phyloP scores from a whole-genome alignment of 2,329 filamentous ascomycete genomes.

The Colletotrichum sp. region DNA sequence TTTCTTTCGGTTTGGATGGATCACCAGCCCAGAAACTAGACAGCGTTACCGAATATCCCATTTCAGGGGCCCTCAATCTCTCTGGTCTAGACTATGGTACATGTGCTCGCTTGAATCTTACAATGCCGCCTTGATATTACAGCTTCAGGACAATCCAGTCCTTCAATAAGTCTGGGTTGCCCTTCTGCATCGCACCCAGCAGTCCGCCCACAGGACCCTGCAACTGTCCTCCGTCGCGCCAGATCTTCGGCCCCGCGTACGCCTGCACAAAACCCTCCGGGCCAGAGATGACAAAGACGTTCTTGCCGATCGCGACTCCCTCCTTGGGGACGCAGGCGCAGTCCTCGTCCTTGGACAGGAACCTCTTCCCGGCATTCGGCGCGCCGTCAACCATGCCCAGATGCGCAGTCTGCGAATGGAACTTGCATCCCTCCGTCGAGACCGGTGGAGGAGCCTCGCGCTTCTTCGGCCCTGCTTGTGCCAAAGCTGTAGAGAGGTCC shows the following conservation, averaged over 20 bases:
- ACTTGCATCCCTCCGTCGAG: conserved; percentile 30
- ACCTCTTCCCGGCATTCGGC: conserved; percentile 8
- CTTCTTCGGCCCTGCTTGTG: not conserved
- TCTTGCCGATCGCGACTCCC: conserved; percentile 48
- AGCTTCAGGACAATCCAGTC: conserved; percentile 61
- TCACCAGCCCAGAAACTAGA: conserved; percentile 15
- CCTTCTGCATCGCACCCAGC: conserved; percentile 63
- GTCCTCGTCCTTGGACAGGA: not conserved
- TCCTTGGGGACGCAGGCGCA: conserved; percentile 29
- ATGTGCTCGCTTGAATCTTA: not conserved
- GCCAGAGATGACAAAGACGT: conserved; percentile 83
- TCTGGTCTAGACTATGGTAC: not conserved
- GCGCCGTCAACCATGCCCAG: conserved; percentile 24
- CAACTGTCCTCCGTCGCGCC: conserved; percentile 72
- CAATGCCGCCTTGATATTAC: conserved; percentile 28
- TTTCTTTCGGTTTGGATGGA: conserved; percentile 7
- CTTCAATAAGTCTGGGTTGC: conserved; percentile 35
- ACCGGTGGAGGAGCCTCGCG: conserved; percentile 37
- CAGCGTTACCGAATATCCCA: conserved; percentile 20
- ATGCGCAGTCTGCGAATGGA: conserved; percentile 32
- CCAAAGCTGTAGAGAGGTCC: conserved; percentile 47
- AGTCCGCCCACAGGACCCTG: conserved; percentile 79
- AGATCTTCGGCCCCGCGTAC: conserved; percentile 81
- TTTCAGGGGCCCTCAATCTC: not conserved
- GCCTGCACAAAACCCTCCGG: conserved; percentile 87